Base-by-base conservation (phyloP, 306 rosid species). In the Fragaria nilgerrensis region DNA sequence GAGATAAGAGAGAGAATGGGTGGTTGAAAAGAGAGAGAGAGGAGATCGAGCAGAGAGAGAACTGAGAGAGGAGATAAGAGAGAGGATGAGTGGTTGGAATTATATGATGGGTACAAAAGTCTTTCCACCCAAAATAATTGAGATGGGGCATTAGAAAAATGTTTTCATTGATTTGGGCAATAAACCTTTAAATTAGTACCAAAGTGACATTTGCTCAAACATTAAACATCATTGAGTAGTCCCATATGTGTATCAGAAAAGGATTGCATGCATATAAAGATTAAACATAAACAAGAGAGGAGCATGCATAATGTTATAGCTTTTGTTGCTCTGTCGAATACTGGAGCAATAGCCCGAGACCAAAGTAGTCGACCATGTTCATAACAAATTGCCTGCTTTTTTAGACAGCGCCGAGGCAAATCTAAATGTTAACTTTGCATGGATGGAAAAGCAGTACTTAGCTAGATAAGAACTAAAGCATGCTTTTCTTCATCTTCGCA, bases 401-500 rank as follows among this genome's bases (percentile, higher is more conserved):
- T 3, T 14, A 7, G 45, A 44, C 3, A 25, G 44, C 70, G 44
- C 32, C 19, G 45, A 27, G 15, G n/a, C 58, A 62, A 61, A 65
- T 61, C 29, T 75, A 62, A 27, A 74, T 74, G 47, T 17, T 48
- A 61, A 62, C 61, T 27, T 50, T 72, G 77, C 61, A 74, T 59
- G 56, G 55, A 74, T 74, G 69, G 77, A 74, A 74, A 25, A 55
- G 76, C 76, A 55, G 61, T n/a, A 32, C 36, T 32, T 55, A 34
- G 43, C 45, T 7, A 27, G 41, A 22, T 5, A 62, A 62, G 47
- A 64, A 64, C 70, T 64, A 65, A 65, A 65, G 70, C 70, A 65
- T 65, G 23, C 14, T 65, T 65, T 65, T 7, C 70, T 79, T 82
- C 86, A 81, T 79, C 97, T 89, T 89, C 89, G 65, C 53, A 69